phyloP scores from a whole-genome alignment of 2,329 filamentous ascomycete species.

The Tolypocladium tundrense region DNA sequence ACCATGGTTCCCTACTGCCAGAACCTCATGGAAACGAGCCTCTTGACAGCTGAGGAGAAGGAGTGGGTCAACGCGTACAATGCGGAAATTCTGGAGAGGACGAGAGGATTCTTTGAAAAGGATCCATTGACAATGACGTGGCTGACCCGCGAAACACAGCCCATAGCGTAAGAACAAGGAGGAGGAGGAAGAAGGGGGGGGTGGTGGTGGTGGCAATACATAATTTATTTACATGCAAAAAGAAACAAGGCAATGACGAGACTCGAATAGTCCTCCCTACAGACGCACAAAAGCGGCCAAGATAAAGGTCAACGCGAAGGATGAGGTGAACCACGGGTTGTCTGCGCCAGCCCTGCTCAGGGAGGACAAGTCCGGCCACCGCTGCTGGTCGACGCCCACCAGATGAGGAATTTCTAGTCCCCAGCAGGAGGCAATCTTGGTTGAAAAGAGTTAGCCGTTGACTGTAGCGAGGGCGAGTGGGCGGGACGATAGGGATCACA shows the following conservation, averaged over 20 bases:
- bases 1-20: conserved; percentile 94
- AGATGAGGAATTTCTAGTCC: conserved; percentile 29
- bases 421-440: conserved; percentile 31
- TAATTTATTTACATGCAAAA: neutral
- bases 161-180: conserved; percentile 27
- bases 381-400: conserved; percentile 23
- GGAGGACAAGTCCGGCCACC: conserved; percentile 22
- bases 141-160: conserved; percentile 78
- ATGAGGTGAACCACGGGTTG: conserved; percentile 54
- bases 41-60: conserved; percentile 67
- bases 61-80: conserved; percentile 85
- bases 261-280: conserved; percentile 15
- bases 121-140: conserved; percentile 66
- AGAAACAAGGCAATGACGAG: neutral
- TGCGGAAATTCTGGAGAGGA: conserved; percentile 71
- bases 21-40: conserved; percentile 66
- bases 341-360: conserved; percentile 41
- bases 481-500: conserved; percentile 22
- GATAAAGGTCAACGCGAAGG: conserved; percentile 64
- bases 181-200: neutral
- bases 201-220: neutral
- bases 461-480: neutral
- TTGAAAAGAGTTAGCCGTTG: neutral
- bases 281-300: conserved; percentile 44
- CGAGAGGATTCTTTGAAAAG: conserved; percentile 61